These are phyloP conservation scores for Curvularia hawaiiensis DNA, from an alignment of 2,329 filamentous ascomycete species.

Conservation along the genomic window DNA sequence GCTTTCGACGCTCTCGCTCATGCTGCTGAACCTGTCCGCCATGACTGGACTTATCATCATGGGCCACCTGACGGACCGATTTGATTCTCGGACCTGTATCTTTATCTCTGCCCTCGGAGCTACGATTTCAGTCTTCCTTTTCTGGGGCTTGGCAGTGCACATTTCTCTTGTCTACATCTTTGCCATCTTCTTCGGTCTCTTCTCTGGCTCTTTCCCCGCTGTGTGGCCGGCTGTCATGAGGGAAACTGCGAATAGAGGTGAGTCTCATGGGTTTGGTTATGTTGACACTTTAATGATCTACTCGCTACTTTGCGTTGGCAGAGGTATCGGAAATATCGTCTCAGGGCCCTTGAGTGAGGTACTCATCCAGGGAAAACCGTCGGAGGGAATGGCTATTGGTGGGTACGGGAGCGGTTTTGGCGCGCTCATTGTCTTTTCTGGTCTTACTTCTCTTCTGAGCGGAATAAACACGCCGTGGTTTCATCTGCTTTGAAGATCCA, in stretches of 20 bases:
- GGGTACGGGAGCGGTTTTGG: slow-evolving; percentile 50
- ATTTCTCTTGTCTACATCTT: slow-evolving; percentile 40
- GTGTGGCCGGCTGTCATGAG: slow-evolving; percentile 33
- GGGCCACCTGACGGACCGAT: slow-evolving; percentile 48
- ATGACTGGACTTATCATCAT: slow-evolving; percentile 42
- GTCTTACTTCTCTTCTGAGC: slow-evolving; percentile 38
- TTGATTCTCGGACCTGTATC: slow-evolving; percentile 49
- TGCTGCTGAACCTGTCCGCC: slow-evolving; percentile 43
- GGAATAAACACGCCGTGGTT: slow-evolving; percentile 1
- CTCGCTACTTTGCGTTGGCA: neutral
- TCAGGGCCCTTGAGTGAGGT: slow-evolving; percentile 57
- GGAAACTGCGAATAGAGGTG: slow-evolving; percentile 31
- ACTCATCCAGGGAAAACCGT: slow-evolving; percentile 31
- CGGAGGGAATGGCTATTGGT: slow-evolving; percentile 27
- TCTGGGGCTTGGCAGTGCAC: slow-evolving; percentile 53
- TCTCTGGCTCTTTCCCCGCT: slow-evolving; percentile 34
- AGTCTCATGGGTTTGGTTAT: neutral
- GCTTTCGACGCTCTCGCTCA: slow-evolving; percentile 38
- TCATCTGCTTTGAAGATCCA: neutral
- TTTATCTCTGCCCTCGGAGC: neutral
- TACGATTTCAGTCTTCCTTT: slow-evolving; percentile 35
- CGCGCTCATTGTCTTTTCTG: slow-evolving; percentile 47
- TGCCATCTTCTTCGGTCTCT: slow-evolving; percentile 42
- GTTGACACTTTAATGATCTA: neutral
- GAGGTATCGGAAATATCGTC: slow-evolving; percentile 56